Evolutionary conservation across 164 flowering plant species (phyloP), one percentile per base, ranked within the genome.

Genomic region (Nymphaea thermarum): DNA sequence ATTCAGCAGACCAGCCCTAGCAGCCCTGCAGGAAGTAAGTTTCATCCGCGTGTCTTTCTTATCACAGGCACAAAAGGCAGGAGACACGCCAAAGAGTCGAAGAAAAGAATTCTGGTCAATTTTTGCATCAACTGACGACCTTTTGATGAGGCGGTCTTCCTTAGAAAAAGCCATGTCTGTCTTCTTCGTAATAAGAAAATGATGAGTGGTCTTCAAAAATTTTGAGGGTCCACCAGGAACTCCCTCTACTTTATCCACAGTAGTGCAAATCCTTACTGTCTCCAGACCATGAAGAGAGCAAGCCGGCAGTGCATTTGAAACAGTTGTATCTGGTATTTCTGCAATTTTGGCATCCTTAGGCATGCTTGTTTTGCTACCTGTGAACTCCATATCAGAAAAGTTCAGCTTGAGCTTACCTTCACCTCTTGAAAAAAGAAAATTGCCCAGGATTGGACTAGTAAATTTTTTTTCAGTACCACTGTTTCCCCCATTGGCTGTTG

Each of bases 121-220:
- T 44, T 81, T 65, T 16, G 80, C n/a, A 44, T 80, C 62, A 42
- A 71, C 59, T 41, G 68, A 68, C 18, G 84, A 70, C 61, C 75
- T 81, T 68, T 73, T 67, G 16, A 78, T 57, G 42, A 77, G 62
- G 44, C 75, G 77, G 53, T 67, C 77, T 71, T 73, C 75, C 65
- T 73, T 72, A 3, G 80, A 71, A 64, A 82, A 60, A 72, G 80
- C 72, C 68, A 75, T 65, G 68, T 70, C 85, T 61, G 71, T 69
- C 60, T 74, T 76, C 73, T 81, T 75, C 10, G 79, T 75, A 55
- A 86, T 70, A 45, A 80, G 63, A 68, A 84, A 70, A 72, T 67
- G 84, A 70, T 77, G 86, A 51, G 85, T 80, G 65, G 83, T 77
- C 70, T 84, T 79, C 55, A 85, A 78, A 73, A 80, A 65, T 75